Evolutionary conservation across 257 asterid genomes (phyloP).

Genomic region (Mitragyna speciosa): DNA sequence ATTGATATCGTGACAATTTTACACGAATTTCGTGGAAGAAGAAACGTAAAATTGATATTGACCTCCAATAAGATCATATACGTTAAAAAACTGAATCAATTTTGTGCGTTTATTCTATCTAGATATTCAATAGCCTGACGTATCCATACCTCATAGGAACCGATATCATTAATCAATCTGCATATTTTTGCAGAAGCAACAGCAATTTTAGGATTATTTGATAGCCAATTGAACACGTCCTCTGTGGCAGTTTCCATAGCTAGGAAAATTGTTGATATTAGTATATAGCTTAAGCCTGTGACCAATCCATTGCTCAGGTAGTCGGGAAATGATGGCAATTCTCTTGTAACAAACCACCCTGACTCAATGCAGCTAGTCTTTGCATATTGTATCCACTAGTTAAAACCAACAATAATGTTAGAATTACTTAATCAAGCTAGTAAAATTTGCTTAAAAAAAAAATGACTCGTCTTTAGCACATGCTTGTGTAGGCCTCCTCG

Average conservation of each 20-base stretch:
- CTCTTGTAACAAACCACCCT: constrained; percentile 46
- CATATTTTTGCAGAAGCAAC: neutral
- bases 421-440: no score
- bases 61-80: neutral
- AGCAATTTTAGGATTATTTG: neutral
- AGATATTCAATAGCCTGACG: neutral
- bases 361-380: constrained; percentile 27
- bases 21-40: no score
- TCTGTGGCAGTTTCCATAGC: neutral
- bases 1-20: no score
- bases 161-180: neutral
- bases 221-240: neutral
- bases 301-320: constrained; percentile 41
- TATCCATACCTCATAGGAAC: neutral
- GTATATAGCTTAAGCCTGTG: constrained; percentile 38
- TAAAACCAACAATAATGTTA: no score
- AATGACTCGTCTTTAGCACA: no score
- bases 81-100: neutral
- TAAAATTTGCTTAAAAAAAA: no score
- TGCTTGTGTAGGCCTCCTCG: no score
- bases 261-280: constrained; percentile 30
- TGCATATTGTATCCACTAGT: neutral
- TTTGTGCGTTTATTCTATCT: no score
- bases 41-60: neutral
- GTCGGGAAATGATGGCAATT: constrained; percentile 39